A percentile compares a stretch with the other conserved stretches of the same genome.
Conservation (phyloP, 805 yeast species). For the Ogataea methylovora region DNA sequence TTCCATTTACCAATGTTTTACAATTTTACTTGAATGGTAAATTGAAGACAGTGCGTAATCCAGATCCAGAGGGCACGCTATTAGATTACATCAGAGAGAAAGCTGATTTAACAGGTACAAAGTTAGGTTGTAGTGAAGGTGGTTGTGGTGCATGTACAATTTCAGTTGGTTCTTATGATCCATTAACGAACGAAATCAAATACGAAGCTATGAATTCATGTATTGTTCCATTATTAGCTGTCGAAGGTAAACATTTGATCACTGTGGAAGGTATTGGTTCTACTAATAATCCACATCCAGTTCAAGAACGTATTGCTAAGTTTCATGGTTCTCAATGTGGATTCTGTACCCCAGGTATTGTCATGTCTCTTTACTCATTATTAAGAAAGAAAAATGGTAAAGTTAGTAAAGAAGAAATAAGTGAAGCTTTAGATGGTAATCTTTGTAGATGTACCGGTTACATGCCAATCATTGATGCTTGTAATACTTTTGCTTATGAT, state of each 20-base stretch:
- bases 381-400: slow-evolving; percentile 30
- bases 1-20: slow-evolving; percentile 17
- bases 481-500: slow-evolving; percentile 32
- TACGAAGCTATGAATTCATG: slow-evolving; percentile 38
- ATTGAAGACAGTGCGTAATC: slow-evolving; percentile 25
- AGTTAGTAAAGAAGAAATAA: slow-evolving; percentile 29
- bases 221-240: slow-evolving; percentile 35
- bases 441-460: slow-evolving; percentile 44
- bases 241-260: slow-evolving; percentile 38
- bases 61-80: slow-evolving; percentile 36
- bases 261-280: slow-evolving; percentile 43
- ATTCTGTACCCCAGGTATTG: slow-evolving; percentile 44
- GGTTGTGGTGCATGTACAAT: slow-evolving; percentile 47
- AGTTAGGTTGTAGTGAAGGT: slow-evolving; percentile 43
- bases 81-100: slow-evolving; percentile 33
- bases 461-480: slow-evolving; percentile 42
- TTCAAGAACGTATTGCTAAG: slow-evolving; percentile 41
- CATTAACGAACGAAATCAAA: slow-evolving; percentile 16
- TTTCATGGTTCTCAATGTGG: slow-evolving; percentile 46
- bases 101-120: slow-evolving; percentile 34
- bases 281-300: slow-evolving; percentile 34
- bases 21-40: slow-evolving; percentile 34
- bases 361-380: slow-evolving; percentile 38
- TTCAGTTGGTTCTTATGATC: slow-evolving; percentile 28
- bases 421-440: slow-evolving; percentile 40